phyloP scores from a whole-genome alignment of 768 basidiomycete genomes.

The Tricholoma hemisulphureum region DNA sequence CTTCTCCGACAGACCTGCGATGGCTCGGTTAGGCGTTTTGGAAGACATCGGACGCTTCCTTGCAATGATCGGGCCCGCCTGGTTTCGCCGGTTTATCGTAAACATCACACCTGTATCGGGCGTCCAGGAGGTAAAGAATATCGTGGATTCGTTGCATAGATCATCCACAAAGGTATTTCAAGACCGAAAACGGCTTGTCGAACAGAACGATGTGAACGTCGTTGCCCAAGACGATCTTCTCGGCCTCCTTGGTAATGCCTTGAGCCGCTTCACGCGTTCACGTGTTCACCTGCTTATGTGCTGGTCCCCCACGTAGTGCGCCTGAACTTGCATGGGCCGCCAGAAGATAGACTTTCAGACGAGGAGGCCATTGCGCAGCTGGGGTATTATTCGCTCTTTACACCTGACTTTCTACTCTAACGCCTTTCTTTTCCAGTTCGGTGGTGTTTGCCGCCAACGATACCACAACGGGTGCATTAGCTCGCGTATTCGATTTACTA shows the following conservation, averaged over 20 bases:
- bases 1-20: not conserved
- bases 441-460: not conserved
- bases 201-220: not conserved
- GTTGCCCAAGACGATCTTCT: not conserved
- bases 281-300: not conserved
- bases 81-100: not conserved
- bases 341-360: not conserved
- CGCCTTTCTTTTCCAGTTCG: not conserved
- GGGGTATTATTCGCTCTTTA: not conserved
- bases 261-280: not conserved
- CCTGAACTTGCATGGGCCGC: not conserved
- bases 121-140: not conserved
- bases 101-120: not conserved
- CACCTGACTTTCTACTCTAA: not conserved
- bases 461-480: not conserved
- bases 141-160: not conserved
- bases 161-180: not conserved
- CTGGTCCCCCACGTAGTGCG: not conserved
- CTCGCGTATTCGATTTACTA: not conserved
- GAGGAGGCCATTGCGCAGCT: not conserved
- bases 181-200: not conserved
- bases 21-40: not conserved
- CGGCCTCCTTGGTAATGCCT: not conserved
- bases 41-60: not conserved
- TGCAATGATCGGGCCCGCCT: not conserved